Base-by-base conservation (phyloP, 2,329 filamentous ascomycete genomes). In the Penicillium olsonii region DNA sequence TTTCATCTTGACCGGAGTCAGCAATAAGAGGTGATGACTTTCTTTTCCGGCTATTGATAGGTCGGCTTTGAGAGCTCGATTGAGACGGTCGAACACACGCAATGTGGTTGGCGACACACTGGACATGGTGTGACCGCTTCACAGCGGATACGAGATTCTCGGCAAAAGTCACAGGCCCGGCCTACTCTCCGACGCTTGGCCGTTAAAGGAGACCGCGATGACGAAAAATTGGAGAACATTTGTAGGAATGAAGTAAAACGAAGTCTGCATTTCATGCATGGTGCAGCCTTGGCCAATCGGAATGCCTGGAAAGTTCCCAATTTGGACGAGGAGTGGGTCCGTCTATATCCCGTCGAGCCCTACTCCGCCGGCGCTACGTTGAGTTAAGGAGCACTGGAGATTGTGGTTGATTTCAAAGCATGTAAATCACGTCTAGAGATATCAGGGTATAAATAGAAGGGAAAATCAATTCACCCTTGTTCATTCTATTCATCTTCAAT, bases 151-250 rank as follows among this genome's bases (percentile, higher is more conserved):
- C 60, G 60, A 14, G 57, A 57, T 37, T 53, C 42, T 4, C 60
- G 55, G 48, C 60, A 63, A 45, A 55, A 56, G 35, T 56, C 49
- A 31, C 60, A 63, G 10, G 60, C 60, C 14, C 50, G 50, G 10
- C 39, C 20, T 8, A 60, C 51, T 37, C 53, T 57, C 10, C 50
- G 52, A 15, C 57, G 56, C 24, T 38, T 38, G 20, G 20, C 37
- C 37, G 4, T 35, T 11, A 38, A 14, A 14, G 37, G 37, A 24
- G 37, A 38, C 14, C n/a, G 17, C 12, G 35, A 22, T 5, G 37
- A 15, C 9, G 37, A 22, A 38, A 38, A 38, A 24, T 9, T 38
- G 19, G 19, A 38, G 17, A 38, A 24, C 37, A 38, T 38, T 19
- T 17, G 5, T 35, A 35, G 33, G 15, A 18, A 17, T 18, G 5